Evolutionary conservation across 768 basidiomycete genomes (phyloP).

Genomic region (Galerina marginata): DNA sequence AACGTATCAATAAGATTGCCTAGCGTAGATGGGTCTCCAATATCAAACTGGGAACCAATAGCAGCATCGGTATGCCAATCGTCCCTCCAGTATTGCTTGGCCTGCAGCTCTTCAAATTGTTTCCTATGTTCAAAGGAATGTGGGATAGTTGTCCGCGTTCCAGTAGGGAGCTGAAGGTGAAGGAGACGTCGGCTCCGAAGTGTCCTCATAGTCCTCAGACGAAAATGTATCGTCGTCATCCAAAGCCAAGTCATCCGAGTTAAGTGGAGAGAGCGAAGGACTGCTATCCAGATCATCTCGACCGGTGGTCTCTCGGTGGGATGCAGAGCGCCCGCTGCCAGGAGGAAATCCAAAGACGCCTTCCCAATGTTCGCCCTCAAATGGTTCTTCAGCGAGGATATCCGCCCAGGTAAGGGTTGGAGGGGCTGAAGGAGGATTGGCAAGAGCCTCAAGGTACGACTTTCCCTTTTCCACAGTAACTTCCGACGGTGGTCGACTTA

Average conservation of each 20-base stretch:
- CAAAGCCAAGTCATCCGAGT: slow-evolving; percentile 57
- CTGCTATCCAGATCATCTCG: slow-evolving; percentile 60
- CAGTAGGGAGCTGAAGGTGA: not conserved
- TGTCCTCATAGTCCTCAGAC: slow-evolving; percentile 28
- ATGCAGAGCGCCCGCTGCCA: slow-evolving; percentile 37
- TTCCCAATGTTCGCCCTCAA: slow-evolving; percentile 88
- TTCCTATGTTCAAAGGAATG: slow-evolving; percentile 52
- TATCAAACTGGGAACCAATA: slow-evolving; percentile 52
- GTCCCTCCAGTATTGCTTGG: slow-evolving; percentile 75
- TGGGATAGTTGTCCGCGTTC: slow-evolving; percentile 24
- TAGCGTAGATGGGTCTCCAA: slow-evolving; percentile 76
- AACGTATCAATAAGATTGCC: slow-evolving; percentile 44
- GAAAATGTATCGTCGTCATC: slow-evolving; percentile 42
- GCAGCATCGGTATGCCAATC: slow-evolving; percentile 62
- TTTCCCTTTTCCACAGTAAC: slow-evolving; percentile 61
- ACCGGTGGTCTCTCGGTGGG: slow-evolving; percentile 43
- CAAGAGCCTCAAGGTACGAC: slow-evolving; percentile 50
- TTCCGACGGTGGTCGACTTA: slow-evolving; percentile 58
- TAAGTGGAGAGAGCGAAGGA: slow-evolving; percentile 70
- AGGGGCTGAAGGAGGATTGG: slow-evolving; percentile 47
- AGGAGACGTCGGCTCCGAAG: slow-evolving; percentile 7
- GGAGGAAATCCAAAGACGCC: slow-evolving; percentile 63
- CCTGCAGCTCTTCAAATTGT: slow-evolving; percentile 65
- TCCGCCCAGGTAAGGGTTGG: slow-evolving; percentile 70
- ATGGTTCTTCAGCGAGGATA: slow-evolving; percentile 84